A percentile compares a stretch with the other conserved stretches of the same genome.
Evolutionary conservation across 805 yeast species (phyloP).

Genomic region (Hanseniaspora lachancei): DNA sequence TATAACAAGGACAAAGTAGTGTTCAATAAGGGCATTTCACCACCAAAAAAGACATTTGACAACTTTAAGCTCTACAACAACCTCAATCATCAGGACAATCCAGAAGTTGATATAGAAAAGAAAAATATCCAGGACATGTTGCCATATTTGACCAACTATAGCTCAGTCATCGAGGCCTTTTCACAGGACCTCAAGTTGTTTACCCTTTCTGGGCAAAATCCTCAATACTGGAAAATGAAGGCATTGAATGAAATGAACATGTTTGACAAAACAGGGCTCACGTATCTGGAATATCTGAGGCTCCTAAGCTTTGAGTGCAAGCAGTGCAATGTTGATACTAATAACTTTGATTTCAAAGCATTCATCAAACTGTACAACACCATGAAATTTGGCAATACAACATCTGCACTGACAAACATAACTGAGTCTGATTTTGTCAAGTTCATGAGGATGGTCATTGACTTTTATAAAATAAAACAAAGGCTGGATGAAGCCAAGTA

Average conservation of each 20-base stretch:
- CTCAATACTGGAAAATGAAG: neutral
- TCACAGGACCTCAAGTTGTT: slow-evolving; percentile 2
- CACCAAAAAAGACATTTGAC: slow-evolving; percentile 12
- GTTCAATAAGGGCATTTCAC: slow-evolving; percentile 8
- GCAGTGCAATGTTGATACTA: neutral
- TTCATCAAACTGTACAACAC: neutral
- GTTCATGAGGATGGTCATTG: slow-evolving; percentile 2
- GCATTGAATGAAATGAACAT: slow-evolving; percentile 14
- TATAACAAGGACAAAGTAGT: neutral
- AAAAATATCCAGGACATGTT: neutral
- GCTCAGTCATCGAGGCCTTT: slow-evolving; percentile 3
- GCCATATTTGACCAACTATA: slow-evolving; percentile 5
- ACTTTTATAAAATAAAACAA: slow-evolving; percentile 9
- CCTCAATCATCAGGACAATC: neutral
- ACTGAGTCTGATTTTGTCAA: neutral
- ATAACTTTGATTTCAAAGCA: slow-evolving; percentile 5
- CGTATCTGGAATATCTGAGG: slow-evolving; percentile 1
- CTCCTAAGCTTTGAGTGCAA: neutral
- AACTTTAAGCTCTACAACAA: slow-evolving; percentile 3
- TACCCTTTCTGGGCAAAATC: neutral
- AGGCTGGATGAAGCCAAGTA: neutral
- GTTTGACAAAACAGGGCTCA: neutral
- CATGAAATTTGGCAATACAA: neutral
- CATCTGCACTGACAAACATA: neutral
- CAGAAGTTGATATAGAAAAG: neutral